Conservation (phyloP, 805 yeast genomes). For the Ogataea allantospora region DNA sequence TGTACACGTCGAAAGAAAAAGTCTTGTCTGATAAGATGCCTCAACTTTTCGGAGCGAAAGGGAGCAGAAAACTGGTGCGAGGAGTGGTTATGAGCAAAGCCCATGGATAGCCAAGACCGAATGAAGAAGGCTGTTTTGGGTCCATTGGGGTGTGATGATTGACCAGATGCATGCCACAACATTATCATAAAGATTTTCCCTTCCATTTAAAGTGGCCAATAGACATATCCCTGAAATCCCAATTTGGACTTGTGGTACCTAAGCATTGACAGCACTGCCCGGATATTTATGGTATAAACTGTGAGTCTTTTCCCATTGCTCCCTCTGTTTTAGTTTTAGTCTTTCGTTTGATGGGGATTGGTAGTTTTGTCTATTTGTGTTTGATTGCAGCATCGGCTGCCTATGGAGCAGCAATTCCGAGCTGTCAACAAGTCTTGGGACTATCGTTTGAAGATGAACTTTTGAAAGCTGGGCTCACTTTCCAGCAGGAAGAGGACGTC, state of each 20-base stretch:
- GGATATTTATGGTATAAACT: not conserved
- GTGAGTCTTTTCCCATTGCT: not conserved
- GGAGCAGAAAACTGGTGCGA: conserved; percentile 10
- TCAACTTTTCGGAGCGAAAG: conserved; percentile 9
- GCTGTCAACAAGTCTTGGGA: not conserved
- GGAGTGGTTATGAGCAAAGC: conserved; percentile 16
- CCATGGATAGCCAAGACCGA: not conserved
- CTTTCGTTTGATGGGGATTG: not conserved
- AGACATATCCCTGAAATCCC: too few relatives aligned
- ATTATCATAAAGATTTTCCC: too few relatives aligned
- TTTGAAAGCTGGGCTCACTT: not conserved
- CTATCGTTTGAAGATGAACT: not conserved
- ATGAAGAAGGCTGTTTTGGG: too few relatives aligned
- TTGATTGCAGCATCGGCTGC: too few relatives aligned
- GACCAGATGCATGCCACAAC: too few relatives aligned
- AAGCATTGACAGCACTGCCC: conserved; percentile 1
- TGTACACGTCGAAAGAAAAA: conserved; percentile 9
- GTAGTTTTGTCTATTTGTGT: too few relatives aligned
- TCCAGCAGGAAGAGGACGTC: conserved; percentile 5
- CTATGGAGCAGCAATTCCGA: not conserved
- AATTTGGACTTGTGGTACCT: not conserved
- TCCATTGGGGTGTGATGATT: too few relatives aligned
- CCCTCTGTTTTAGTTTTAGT: not conserved
- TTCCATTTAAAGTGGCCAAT: too few relatives aligned
- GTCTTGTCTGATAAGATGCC: conserved; percentile 12